Conservation (phyloP, 352 stramenopile genomes). For the Globisporangium splendens region DNA sequence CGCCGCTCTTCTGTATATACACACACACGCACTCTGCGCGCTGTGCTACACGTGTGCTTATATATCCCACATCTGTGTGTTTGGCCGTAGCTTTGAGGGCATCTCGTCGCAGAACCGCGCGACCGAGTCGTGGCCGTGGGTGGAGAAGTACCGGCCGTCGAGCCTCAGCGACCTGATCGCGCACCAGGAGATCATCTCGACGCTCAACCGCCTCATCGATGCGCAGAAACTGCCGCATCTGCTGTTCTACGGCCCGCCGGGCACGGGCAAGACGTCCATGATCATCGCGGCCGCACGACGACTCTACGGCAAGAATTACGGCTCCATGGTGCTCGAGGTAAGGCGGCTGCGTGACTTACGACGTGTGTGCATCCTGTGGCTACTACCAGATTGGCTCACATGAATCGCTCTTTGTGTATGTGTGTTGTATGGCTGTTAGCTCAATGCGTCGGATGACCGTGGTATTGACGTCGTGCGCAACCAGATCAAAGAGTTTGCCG, state of each 20-base stretch:
- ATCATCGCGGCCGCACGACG: constrained; percentile 95
- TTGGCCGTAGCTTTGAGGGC: constrained; percentile 54
- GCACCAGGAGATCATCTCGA: constrained; percentile 96
- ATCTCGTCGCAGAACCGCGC: constrained; percentile 80
- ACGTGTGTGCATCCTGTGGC: too few species aligned
- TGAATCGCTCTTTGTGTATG: background rate
- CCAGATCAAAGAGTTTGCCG: constrained; percentile 98
- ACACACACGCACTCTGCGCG: background rate
- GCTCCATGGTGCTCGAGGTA: constrained; percentile 92
- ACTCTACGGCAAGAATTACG: constrained; percentile 94
- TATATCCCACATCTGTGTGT: too few species aligned
- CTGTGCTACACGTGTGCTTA: background rate
- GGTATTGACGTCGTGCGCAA: constrained; percentile 97
- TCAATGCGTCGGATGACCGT: constrained; percentile 97
- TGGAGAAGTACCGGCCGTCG: constrained; percentile 97
- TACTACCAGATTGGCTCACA: too few species aligned
- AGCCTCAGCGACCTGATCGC: constrained; percentile 94
- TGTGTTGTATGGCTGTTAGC: too few species aligned
- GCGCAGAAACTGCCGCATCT: constrained; percentile 96
- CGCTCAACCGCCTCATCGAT: constrained; percentile 95
- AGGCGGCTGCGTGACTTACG: too few species aligned
- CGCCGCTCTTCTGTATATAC: background rate
- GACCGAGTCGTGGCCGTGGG: constrained; percentile 92
- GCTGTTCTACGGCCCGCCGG: constrained; percentile 96
- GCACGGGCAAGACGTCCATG: constrained; percentile 97